phyloP scores from a whole-genome alignment of 371 early-diverging fungal species.

The Mortierella sp. region DNA sequence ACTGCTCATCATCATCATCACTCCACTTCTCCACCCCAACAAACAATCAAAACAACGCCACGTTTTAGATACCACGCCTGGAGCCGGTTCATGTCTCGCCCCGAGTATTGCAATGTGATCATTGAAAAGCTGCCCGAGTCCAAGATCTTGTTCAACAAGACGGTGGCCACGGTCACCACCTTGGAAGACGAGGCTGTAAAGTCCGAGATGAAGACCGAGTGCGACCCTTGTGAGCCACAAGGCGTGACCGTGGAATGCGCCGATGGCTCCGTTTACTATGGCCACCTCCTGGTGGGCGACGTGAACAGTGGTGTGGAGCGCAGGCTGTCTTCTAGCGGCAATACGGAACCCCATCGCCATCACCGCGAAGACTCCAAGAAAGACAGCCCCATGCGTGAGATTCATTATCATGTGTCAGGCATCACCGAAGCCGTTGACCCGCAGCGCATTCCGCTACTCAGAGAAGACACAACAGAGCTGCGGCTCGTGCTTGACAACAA shows the following conservation, averaged over 20 bases:
- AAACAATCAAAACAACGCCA: not conserved
- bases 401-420: conserved; percentile 36
- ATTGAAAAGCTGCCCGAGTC: conserved; percentile 39
- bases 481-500: conserved; percentile 28
- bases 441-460: conserved; percentile 38
- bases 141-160: conserved; percentile 34
- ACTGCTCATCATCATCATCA: not conserved
- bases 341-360: not conserved
- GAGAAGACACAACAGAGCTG: conserved; percentile 39
- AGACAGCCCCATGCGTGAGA: conserved; percentile 22
- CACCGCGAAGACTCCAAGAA: not conserved
- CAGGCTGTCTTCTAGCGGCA: conserved; percentile 5
- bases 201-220: conserved; percentile 6
- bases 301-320: conserved; percentile 24
- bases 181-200: conserved; percentile 6
- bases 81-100: conserved; percentile 38
- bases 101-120: conserved; percentile 39
- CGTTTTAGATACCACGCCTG: conserved; percentile 35
- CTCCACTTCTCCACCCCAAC: not conserved
- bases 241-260: conserved; percentile 39
- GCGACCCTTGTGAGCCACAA: conserved; percentile 14
- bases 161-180: conserved; percentile 12
- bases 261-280: conserved; percentile 30
- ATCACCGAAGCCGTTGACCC: conserved; percentile 41
- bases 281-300: conserved; percentile 34